phyloP scores from a whole-genome alignment of 1,284 basidiomycete genomes.

The Leccinum brunneo-olivaceum region DNA sequence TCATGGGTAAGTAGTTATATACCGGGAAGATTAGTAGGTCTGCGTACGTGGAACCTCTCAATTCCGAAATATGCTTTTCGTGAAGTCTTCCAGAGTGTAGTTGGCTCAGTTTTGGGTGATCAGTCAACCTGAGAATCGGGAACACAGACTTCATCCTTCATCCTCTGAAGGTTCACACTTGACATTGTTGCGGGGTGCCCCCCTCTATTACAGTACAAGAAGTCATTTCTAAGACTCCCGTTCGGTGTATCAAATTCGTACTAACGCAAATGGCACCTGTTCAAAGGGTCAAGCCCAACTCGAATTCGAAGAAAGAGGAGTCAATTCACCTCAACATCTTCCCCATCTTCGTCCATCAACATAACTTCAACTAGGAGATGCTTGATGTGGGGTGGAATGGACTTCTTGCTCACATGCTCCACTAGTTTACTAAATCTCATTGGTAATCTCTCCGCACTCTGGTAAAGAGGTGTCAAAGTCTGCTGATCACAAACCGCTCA shows the following conservation, averaged over 20 bases:
- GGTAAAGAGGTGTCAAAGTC: constrained; percentile 9
- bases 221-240: constrained; percentile 1
- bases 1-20: constrained; percentile 43
- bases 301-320: neutral
- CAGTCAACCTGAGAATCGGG: too few species aligned
- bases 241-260: constrained; percentile 36
- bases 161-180: too few species aligned
- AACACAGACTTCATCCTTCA: too few species aligned
- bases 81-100: too few species aligned
- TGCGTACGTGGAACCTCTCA: constrained; percentile 14
- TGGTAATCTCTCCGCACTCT: constrained; percentile 82
- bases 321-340: constrained; percentile 75
- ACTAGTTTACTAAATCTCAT: constrained; percentile 92
- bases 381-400: constrained; percentile 73
- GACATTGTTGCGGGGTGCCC: too few species aligned
- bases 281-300: constrained; percentile 1
- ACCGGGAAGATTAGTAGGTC: constrained; percentile 13
- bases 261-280: constrained; percentile 69
- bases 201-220: constrained; percentile 8
- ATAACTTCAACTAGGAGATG: constrained; percentile 92
- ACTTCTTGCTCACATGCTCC: constrained; percentile 91
- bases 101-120: too few species aligned
- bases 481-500: neutral
- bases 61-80: constrained; percentile 7
- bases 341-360: constrained; percentile 84